Evolutionary conservation across 768 basidiomycete genomes (phyloP).

Genomic region (Xerocomellus chrysenteron): DNA sequence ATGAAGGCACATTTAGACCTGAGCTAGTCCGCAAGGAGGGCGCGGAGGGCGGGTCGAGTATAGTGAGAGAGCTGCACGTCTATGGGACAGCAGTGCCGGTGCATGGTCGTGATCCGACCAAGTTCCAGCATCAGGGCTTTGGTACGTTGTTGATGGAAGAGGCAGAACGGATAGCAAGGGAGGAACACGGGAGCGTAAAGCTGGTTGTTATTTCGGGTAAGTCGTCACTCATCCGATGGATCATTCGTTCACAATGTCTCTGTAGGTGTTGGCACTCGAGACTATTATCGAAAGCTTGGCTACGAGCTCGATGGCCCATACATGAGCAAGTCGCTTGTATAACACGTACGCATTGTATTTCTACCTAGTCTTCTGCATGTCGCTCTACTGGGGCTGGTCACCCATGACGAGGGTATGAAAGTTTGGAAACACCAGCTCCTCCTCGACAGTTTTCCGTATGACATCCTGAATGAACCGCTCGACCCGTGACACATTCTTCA

Average conservation of each 20-base stretch:
- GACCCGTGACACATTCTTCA: conserved; percentile 94
- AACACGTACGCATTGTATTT: conserved; percentile 20
- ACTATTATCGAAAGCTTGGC: conserved; percentile 93
- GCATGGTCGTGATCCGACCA: conserved; percentile 95
- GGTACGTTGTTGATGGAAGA: conserved; percentile 99
- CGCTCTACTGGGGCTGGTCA: conserved; percentile 29
- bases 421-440: conserved; percentile 95
- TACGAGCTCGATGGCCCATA: conserved; percentile 96
- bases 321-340: conserved; percentile 84
- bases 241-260: not conserved
- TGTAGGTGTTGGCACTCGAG: conserved; percentile 90
- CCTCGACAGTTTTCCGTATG: conserved; percentile 91
- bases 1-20: conserved; percentile 94
- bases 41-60: conserved; percentile 79
- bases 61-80: conserved; percentile 95
- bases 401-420: conserved; percentile 77
- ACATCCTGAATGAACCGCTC: conserved; percentile 96
- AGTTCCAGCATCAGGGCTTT: conserved; percentile 97
- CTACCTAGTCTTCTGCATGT: not conserved
- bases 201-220: conserved; percentile 94
- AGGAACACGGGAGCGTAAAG: conserved; percentile 95
- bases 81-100: conserved; percentile 98
- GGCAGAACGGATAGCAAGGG: conserved; percentile 94
- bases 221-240: conserved; percentile 22
- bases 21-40: conserved; percentile 75